phyloP scores from a whole-genome alignment of 2,329 filamentous ascomycete species.

The Hymenoscyphus albidus region DNA sequence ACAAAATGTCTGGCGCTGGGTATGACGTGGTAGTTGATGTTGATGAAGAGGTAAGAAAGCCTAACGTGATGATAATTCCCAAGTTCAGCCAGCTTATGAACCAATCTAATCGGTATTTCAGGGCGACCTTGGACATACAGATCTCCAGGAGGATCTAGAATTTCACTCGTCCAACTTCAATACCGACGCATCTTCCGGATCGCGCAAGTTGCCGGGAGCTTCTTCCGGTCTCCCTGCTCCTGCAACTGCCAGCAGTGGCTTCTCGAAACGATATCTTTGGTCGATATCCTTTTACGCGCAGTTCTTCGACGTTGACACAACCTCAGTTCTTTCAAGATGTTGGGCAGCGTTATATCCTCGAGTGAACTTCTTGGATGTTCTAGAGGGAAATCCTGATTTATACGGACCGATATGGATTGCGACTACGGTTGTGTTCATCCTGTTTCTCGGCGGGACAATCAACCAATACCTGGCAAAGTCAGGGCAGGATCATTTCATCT shows the following conservation, averaged over 20 bases:
- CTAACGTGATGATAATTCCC: not conserved
- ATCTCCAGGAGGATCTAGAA: conserved; percentile 97
- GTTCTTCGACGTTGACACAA: conserved; percentile 98
- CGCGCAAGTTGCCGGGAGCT: conserved; percentile 39
- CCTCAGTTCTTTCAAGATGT: conserved; percentile 81
- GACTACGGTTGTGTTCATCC: conserved; percentile 90
- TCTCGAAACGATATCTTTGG: conserved; percentile 86
- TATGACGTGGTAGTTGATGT: conserved; percentile 99
- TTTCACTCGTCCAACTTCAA: conserved; percentile 92
- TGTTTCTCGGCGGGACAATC: conserved; percentile 94
- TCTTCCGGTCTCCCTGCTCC: conserved; percentile 52
- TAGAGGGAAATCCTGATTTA: conserved; percentile 93
- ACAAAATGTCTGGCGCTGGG: conserved; percentile 51
- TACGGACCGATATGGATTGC: conserved; percentile 99
- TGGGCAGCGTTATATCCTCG: conserved; percentile 85
- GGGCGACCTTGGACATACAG: conserved; percentile 96
- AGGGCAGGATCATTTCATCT: conserved; percentile 71
- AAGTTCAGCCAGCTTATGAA: not conserved
- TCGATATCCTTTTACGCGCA: conserved; percentile 89
- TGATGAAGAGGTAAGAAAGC: conserved; percentile 74
- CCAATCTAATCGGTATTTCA: conserved; percentile 39
- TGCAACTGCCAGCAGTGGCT: conserved; percentile 48
- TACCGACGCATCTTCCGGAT: conserved; percentile 46
- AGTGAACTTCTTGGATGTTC: conserved; percentile 91
- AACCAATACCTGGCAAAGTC: conserved; percentile 77